Percentiles rank a stretch among this genome's conserved stretches.
phyloP scores from a whole-genome alignment of 257 asterid species.

The Solanum piurae region DNA sequence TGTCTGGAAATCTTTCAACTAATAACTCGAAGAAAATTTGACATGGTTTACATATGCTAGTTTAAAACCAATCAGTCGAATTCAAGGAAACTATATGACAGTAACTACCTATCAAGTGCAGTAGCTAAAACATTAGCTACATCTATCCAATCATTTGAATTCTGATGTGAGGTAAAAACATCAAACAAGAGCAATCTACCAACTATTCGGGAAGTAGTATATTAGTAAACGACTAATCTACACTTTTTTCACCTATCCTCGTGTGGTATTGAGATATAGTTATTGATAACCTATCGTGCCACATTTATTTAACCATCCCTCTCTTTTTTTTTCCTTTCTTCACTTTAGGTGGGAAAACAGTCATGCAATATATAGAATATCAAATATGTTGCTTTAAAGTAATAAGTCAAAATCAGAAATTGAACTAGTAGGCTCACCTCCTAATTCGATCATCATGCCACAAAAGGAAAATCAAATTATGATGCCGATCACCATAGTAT shows the following conservation, averaged over 20 bases:
- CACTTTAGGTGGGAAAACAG: neutral
- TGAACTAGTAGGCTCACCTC: conserved; percentile 18
- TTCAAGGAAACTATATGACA: neutral
- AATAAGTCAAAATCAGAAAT: neutral
- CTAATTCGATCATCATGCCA: conserved; percentile 41
- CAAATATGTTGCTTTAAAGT: neutral
- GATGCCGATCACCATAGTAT: conserved; percentile 41
- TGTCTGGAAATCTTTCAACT: neutral
- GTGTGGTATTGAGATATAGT: neutral
- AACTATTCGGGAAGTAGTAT: neutral
- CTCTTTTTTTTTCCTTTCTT: neutral
- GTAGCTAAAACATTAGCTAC: neutral
- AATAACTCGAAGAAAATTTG: neutral
- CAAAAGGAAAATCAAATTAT: conserved; percentile 37
- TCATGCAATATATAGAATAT: neutral
- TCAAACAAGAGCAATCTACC: neutral
- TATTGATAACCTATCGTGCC: neutral
- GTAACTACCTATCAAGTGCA: neutral
- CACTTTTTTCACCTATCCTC: neutral
- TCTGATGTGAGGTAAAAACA: neutral
- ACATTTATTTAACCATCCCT: neutral
- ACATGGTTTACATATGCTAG: neutral
- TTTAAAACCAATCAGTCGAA: neutral
- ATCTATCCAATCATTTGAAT: neutral
- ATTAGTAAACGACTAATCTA: neutral